Evolutionary conservation across 2,329 filamentous ascomycete genomes (phyloP), one percentile per base, ranked within the genome.

Genomic region (Colletotrichum higginsianum): DNA sequence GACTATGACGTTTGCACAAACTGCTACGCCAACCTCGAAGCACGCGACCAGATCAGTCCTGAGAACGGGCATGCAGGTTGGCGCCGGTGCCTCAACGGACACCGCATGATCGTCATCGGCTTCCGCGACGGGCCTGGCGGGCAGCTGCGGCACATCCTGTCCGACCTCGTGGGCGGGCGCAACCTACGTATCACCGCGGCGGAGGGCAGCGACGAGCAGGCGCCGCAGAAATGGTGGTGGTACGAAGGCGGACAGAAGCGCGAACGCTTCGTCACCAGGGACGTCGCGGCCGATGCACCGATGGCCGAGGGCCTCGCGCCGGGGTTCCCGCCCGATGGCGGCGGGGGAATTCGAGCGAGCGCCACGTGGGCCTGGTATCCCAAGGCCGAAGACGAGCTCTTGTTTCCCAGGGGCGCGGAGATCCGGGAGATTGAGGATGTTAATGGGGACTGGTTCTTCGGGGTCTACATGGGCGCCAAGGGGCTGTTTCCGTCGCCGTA

Each of bases 371-470:
- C 90, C 4, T 97, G 94, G 87, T 95, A 92, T 78, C 94, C 94
- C 0, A 72, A 72, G 0, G 88, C 88, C 1, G 85, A 85, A 23
- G 93, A 98, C 78, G 96, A 98, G 82, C 82, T 98, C 50, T 81
- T 91, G 73, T 98, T 98, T 76, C 96, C 96, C 0, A 91, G 91
- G 61, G 91, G 93, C 12, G 95, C 95, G 0, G 93, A 96, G 80
- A 89, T 98, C 16, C 87, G 88, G 8, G 96, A 98, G 83, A 90
- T 93, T 47, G 92, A 96, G 79, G 93, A 96, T 80, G 90, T 97
- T 58, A 98, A 98, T 79, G 93, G 92, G 21, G 95, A 98, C 80
- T 98, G 95, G 95, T 95, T 89, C 77, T 93, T 92, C 83, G 96
- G 96, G 0, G 90, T 91, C 38, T 98, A 97, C 84, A 95, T 94